A percentile compares a stretch with the other conserved stretches of the same genome.
phyloP scores from a whole-genome alignment of 1,139 yeast species.

The Yamadazyma sp. region DNA sequence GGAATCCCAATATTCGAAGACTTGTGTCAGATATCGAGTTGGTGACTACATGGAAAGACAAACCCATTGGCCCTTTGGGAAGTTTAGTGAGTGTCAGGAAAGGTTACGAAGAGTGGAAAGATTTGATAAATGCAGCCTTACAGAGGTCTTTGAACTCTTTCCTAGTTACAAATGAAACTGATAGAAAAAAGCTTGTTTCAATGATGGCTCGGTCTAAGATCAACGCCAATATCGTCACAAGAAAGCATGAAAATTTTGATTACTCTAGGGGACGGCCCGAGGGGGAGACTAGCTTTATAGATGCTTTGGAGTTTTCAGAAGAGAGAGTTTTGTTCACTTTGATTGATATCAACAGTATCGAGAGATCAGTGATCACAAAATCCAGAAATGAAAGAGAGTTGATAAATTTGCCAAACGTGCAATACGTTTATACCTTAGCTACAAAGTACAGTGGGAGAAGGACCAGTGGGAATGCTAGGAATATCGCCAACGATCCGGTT shows the following conservation, averaged over 20 bases:
- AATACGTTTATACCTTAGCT: slow-evolving; percentile 45
- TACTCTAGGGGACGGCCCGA: slow-evolving; percentile 33
- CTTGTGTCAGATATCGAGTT: slow-evolving; percentile 44
- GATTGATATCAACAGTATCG: slow-evolving; percentile 65
- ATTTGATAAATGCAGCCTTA: slow-evolving; percentile 54
- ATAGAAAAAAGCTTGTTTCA: slow-evolving; percentile 48
- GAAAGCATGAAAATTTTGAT: slow-evolving; percentile 59
- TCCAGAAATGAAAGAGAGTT: slow-evolving; percentile 49
- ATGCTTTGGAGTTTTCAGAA: slow-evolving; percentile 56
- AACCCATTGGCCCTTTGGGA: slow-evolving; percentile 89
- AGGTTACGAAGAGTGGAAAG: slow-evolving; percentile 59
- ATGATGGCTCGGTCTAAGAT: slow-evolving; percentile 36
- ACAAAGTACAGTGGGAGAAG: slow-evolving; percentile 45
- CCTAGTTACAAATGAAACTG: slow-evolving; percentile 65
- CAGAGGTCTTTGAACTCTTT: slow-evolving; percentile 58
- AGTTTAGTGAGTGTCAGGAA: slow-evolving; percentile 54
- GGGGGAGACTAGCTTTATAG: slow-evolving; percentile 51
- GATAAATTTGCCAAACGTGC: slow-evolving; percentile 37
- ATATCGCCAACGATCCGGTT: slow-evolving; percentile 62
- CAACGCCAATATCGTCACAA: slow-evolving; percentile 45
- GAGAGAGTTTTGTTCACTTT: slow-evolving; percentile 59
- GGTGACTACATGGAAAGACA: slow-evolving; percentile 36
- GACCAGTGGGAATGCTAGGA: slow-evolving; percentile 34
- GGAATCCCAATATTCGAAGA: slow-evolving; percentile 44
- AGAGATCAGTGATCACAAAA: slow-evolving; percentile 54